phyloP scores from a whole-genome alignment of 75 land plant species.

The Isoetes taiwanensis region DNA sequence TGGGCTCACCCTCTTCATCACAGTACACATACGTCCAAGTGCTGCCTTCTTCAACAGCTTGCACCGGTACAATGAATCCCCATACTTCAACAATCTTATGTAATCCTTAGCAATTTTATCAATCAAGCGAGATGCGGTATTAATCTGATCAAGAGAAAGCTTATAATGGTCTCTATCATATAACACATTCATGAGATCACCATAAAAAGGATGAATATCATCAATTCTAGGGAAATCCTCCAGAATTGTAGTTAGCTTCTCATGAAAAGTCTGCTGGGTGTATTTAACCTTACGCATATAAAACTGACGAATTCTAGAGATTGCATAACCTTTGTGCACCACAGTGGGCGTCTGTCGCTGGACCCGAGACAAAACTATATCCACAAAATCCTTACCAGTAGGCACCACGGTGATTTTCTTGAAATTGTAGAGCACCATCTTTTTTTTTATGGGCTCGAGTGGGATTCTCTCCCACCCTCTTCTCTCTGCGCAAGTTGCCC shows the following conservation, averaged over 20 bases:
- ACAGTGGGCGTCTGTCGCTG: conserved; percentile 94
- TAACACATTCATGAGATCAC: conserved; percentile 70
- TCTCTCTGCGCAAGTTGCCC: too few species aligned
- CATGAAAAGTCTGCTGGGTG: conserved; percentile 73
- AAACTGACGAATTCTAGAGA: conserved; percentile 73
- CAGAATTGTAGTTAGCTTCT: conserved; percentile 71
- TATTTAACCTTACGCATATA: conserved; percentile 91
- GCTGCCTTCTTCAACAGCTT: conserved; percentile 85
- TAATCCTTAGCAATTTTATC: conserved; percentile 74
- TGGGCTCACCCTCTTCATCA: conserved; percentile 67
- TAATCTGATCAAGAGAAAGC: conserved; percentile 84
- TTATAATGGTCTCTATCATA: conserved; percentile 94
- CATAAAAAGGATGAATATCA: conserved; percentile 88
- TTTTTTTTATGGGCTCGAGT: too few species aligned
- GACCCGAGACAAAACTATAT: conserved; percentile 82
- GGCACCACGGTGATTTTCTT: conserved; percentile 90
- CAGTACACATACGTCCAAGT: conserved; percentile 86
- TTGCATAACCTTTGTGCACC: conserved; percentile 91
- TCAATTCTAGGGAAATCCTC: conserved; percentile 84
- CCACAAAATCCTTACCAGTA: conserved; percentile 74
- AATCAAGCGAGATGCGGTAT: conserved; percentile 72
- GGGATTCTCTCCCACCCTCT: too few species aligned
- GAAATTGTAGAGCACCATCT: conserved; percentile 91
- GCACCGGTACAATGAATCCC: conserved; percentile 85
- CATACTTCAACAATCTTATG: conserved; percentile 75